Evolutionary conservation across 768 basidiomycete species (phyloP).

Genomic region (Megacollybia marginata): DNA sequence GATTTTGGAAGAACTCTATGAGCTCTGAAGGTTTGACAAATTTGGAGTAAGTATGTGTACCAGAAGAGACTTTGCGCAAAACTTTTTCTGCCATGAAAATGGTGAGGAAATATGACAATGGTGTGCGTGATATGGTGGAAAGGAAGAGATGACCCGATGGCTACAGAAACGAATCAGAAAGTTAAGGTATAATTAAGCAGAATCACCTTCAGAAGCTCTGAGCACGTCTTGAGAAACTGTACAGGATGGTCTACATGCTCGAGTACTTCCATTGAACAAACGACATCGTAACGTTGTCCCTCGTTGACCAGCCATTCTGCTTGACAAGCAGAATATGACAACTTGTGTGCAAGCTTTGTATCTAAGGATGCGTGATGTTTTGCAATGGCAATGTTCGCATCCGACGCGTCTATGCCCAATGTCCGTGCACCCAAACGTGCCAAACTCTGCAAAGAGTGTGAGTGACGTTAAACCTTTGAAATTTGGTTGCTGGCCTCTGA

Average conservation of each 20-base stretch:
- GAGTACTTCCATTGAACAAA: conserved; percentile 96
- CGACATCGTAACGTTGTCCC: conserved; percentile 73
- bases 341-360: conserved; percentile 33
- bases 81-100: conserved; percentile 78
- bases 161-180: conserved; percentile 28
- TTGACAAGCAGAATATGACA: conserved; percentile 65
- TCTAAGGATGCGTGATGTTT: conserved; percentile 75
- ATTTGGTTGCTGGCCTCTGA: conserved; percentile 55
- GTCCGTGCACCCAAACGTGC: conserved; percentile 85
- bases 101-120: conserved; percentile 61
- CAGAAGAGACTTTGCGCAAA: conserved; percentile 69
- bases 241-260: conserved; percentile 95
- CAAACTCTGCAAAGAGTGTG: conserved; percentile 52
- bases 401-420: conserved; percentile 87
- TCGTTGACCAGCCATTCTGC: conserved; percentile 70
- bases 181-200: not conserved
- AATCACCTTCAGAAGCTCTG: conserved; percentile 77
- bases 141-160: conserved; percentile 95
- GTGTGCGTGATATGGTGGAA: conserved; percentile 88
- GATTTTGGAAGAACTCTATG: conserved; percentile 68
- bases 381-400: conserved; percentile 82
- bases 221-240: conserved; percentile 74
- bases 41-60: conserved; percentile 91
- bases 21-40: conserved; percentile 86
- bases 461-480: not conserved